Evolutionary conservation across 192 early-diverging fungal genomes (phyloP).

Genomic region (Chytriomyces sp.): DNA sequence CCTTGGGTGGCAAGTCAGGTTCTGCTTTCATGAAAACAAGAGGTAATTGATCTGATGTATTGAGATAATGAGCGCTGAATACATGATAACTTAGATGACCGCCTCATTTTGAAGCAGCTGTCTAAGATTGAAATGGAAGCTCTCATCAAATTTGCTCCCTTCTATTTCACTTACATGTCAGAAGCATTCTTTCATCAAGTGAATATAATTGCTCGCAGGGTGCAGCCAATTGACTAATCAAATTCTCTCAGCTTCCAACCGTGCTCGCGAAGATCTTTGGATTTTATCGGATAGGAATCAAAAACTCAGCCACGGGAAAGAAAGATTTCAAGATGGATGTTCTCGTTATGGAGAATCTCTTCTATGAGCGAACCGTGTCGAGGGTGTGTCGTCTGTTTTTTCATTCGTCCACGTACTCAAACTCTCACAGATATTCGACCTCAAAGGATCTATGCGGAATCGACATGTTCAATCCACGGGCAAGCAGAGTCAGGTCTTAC

Average conservation of each 20-base stretch:
- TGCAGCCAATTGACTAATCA: no score
- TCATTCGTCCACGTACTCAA: slow-evolving; percentile 34
- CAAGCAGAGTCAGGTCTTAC: slow-evolving; percentile 78
- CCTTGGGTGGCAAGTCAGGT: slow-evolving; percentile 48
- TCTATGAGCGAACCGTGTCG: slow-evolving; percentile 70
- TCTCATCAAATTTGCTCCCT: slow-evolving; percentile 51
- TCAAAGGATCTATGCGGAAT: slow-evolving; percentile 91
- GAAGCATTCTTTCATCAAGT: slow-evolving; percentile 79
- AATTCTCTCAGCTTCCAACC: slow-evolving; percentile 68
- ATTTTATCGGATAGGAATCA: slow-evolving; percentile 50
- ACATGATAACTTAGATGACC: slow-evolving; percentile 61
- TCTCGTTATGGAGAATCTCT: slow-evolving; percentile 58
- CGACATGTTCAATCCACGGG: slow-evolving; percentile 88
- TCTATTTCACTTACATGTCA: slow-evolving; percentile 59
- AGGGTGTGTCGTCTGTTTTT: slow-evolving; percentile 48
- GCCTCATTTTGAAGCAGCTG: slow-evolving; percentile 52
- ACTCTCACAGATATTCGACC: slow-evolving; percentile 90
- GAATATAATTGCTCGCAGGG: slow-evolving; percentile 73
- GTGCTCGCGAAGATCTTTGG: slow-evolving; percentile 54
- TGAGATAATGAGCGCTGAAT: slow-evolving; percentile 40
- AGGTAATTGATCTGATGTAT: slow-evolving; percentile 46
- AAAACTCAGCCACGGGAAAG: slow-evolving; percentile 43
- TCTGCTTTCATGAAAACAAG: slow-evolving; percentile 66
- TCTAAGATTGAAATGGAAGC: slow-evolving; percentile 59
- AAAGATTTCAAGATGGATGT: slow-evolving; percentile 46